Evolutionary conservation across 495 filamentous ascomycete species (phyloP), one percentile per base, ranked within the genome.

Genomic region (Cudoniella acicularis): DNA sequence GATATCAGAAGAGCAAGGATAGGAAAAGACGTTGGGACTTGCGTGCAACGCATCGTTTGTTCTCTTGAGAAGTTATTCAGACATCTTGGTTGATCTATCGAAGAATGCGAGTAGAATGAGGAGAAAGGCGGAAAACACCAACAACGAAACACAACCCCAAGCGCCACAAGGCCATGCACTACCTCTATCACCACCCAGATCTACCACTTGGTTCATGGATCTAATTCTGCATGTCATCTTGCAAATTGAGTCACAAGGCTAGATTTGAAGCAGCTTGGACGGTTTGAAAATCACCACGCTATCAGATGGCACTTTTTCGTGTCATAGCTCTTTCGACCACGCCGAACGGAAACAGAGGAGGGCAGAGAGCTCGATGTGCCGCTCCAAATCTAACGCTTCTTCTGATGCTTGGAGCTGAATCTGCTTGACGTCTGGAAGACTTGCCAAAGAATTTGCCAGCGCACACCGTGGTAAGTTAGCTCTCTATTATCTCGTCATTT

Each of bases 1-100:
- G 49, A 88, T 80, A 56, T 82, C 73, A 25, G 73, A 77, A 16
- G 43, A 26, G 0, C 2, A 16, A 8, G 64, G 61, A 23, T 66
- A 66, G 25, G 6, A 3, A 49, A 63, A 61, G 6, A 51, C 20
- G 26, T 63, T 63, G 3, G 61, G 61, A 20, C 64, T 67, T 17
- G 30, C 56, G 21, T 49, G 53, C 20, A 67, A 54, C 17, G 60
- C 64, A 58, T 57, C 53, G 51, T 63, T 66, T 10, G 24, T 42
- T 26, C 54, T 52, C 21, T 55, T 58, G n/a, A 10, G n/a, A 48
- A 60, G n/a, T n/a, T 20, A 18, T 17, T 17, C 43, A n/a, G 48
- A 46, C 53, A 52, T 62, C 54, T 57, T 56, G 60, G 8, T 17
- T 36, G 13, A 13, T 36, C 4, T 36, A 36, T 36, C 13, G 30